Conservation (phyloP, 2,329 filamentous ascomycete species). For the Dothideomycetes sp. region DNA sequence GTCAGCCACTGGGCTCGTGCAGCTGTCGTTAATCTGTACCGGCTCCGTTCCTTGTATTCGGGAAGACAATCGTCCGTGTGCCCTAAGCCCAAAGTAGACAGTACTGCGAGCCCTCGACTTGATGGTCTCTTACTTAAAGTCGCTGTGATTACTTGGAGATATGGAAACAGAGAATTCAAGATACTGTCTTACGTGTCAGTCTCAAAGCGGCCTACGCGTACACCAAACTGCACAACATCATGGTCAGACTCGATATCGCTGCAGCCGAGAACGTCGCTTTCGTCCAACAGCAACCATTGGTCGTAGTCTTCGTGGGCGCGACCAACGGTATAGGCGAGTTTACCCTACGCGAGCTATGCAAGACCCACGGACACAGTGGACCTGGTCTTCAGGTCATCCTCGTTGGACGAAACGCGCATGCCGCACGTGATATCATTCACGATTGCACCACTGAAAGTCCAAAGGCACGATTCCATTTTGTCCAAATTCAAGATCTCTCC, state of each 20-base stretch:
- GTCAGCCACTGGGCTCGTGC: too few relatives aligned
- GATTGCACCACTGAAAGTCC: slow-evolving; percentile 19
- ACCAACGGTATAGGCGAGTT: slow-evolving; percentile 20
- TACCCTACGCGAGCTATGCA: slow-evolving; percentile 15
- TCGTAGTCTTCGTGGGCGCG: slow-evolving; percentile 18
- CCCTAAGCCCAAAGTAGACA: too few relatives aligned
- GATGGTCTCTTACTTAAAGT: too few relatives aligned
- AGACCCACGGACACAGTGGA: slow-evolving; percentile 12
- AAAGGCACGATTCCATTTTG: slow-evolving; percentile 20
- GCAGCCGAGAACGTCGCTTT: slow-evolving; percentile 4
- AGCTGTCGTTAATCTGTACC: too few relatives aligned
- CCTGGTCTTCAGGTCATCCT: slow-evolving; percentile 17
- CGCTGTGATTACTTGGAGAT: too few relatives aligned
- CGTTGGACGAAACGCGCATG: slow-evolving; percentile 16
- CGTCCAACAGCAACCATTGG: slow-evolving; percentile 12
- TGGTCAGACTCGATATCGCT: slow-evolving; percentile 2
- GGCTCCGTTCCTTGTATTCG: too few relatives aligned
- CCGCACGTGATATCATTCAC: slow-evolving; percentile 14
- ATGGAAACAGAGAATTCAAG: too few relatives aligned
- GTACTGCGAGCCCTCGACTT: too few relatives aligned
- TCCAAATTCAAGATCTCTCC: slow-evolving; percentile 27
- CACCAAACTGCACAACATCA: too few relatives aligned
- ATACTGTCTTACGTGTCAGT: too few relatives aligned
- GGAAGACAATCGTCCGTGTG: too few relatives aligned
- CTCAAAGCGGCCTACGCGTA: too few relatives aligned